A percentile compares a stretch with the other conserved stretches of the same genome.
phyloP scores from a whole-genome alignment of 371 early-diverging fungal genomes.

The Apophysomyces trapeziformis region DNA sequence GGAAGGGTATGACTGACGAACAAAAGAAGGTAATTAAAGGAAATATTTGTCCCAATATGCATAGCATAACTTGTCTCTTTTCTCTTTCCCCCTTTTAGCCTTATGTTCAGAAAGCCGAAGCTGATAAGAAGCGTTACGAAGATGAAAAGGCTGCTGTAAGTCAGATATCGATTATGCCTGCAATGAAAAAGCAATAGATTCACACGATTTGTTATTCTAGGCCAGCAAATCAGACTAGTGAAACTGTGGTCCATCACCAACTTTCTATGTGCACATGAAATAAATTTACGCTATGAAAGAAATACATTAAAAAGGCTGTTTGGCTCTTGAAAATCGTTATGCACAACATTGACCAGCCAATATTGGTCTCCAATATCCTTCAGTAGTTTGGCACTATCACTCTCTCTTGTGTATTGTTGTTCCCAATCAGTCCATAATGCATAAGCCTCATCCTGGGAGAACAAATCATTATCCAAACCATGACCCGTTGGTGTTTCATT shows the following conservation, averaged over 20 bases:
- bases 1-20: slow-evolving; percentile 69
- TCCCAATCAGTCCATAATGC: slow-evolving; percentile 93
- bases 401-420: slow-evolving; percentile 66
- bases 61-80: background rate
- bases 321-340: slow-evolving; percentile 81
- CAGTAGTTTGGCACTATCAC: slow-evolving; percentile 62
- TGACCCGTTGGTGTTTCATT: slow-evolving; percentile 20
- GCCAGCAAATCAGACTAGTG: background rate
- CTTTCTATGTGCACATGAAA: slow-evolving; percentile 2
- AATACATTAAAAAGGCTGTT: slow-evolving; percentile 59
- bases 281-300: slow-evolving; percentile 28
- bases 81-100: slow-evolving; percentile 33
- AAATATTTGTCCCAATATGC: slow-evolving; percentile 10
- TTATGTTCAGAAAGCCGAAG: slow-evolving; percentile 54
- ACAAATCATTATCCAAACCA: slow-evolving; percentile 10
- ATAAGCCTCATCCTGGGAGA: slow-evolving; percentile 78
- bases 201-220: background rate
- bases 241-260: background rate
- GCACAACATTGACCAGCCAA: slow-evolving; percentile 91
- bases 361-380: slow-evolving; percentile 67
- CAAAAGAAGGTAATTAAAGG: slow-evolving; percentile 60
- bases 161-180: slow-evolving; percentile 18
- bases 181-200: background rate
- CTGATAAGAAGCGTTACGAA: slow-evolving; percentile 80
- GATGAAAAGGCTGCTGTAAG: slow-evolving; percentile 62